phyloP scores from a whole-genome alignment of 2,329 filamentous ascomycete genomes.

The Penicillium sp. region DNA sequence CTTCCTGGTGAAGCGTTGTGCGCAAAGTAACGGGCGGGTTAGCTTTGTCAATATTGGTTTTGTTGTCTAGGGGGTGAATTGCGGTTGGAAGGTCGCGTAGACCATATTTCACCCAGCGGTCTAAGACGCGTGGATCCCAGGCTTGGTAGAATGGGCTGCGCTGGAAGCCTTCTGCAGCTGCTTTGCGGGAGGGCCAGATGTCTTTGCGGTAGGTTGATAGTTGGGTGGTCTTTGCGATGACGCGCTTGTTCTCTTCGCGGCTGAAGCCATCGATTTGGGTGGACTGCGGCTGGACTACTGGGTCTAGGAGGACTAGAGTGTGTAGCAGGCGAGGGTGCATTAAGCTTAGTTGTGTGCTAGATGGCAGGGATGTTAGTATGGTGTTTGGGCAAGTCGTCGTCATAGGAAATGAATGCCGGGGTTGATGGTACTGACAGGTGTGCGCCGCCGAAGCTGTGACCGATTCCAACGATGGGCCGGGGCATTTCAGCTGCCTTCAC shows the following conservation, averaged over 20 bases:
- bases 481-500: slow-evolving; percentile 76
- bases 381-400: background rate
- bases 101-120: slow-evolving; percentile 71
- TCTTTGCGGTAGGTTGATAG: slow-evolving; percentile 74
- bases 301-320: slow-evolving; percentile 77
- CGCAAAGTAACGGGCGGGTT: slow-evolving; percentile 63
- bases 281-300: slow-evolving; percentile 65
- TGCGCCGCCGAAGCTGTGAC: slow-evolving; percentile 84
- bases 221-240: slow-evolving; percentile 41
- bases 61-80: slow-evolving; percentile 33
- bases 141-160: slow-evolving; percentile 73
- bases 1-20: slow-evolving; percentile 86
- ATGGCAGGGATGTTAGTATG: background rate
- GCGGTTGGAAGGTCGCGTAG: slow-evolving; percentile 71
- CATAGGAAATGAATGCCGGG: background rate
- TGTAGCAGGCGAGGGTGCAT: slow-evolving; percentile 80
- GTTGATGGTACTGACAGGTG: slow-evolving; percentile 53
- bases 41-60: slow-evolving; percentile 7
- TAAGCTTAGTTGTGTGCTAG: slow-evolving; percentile 64
- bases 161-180: slow-evolving; percentile 66
- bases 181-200: slow-evolving; percentile 73
- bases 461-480: slow-evolving; percentile 78
- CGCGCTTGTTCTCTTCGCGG: slow-evolving; percentile 21
- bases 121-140: slow-evolving; percentile 81
- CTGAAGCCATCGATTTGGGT: slow-evolving; percentile 36